Conservation (phyloP, 768 basidiomycete genomes). For the Vararia minispora region DNA sequence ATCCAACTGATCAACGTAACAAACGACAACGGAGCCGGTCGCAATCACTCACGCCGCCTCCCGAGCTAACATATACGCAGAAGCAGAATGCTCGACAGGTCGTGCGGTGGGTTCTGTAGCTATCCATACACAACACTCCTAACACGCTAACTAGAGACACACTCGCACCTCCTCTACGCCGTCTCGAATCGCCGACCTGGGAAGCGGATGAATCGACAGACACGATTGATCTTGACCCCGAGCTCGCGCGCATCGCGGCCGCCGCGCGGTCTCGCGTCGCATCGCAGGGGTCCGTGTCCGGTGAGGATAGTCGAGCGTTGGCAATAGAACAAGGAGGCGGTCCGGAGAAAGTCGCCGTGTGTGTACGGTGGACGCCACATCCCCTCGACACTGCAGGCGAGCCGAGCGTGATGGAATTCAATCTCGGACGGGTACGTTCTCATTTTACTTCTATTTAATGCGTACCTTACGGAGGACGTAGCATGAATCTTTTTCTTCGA, state of each 20-base stretch:
- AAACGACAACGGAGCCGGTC: conserved; percentile 48
- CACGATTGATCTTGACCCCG: conserved; percentile 43
- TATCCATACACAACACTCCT: conserved; percentile 7
- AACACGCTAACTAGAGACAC: background rate
- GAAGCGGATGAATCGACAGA: conserved; percentile 37
- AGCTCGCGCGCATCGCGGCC: conserved; percentile 47
- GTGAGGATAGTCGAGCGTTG: conserved; percentile 9
- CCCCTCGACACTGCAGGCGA: conserved; percentile 35
- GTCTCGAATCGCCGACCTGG: conserved; percentile 36
- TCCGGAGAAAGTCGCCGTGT: conserved; percentile 32
- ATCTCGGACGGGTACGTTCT: conserved; percentile 42
- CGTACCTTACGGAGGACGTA: conserved; percentile 17
- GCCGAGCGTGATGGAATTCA: conserved; percentile 37
- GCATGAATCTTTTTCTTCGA: conserved; percentile 51
- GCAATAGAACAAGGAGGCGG: conserved; percentile 22
- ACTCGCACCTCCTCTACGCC: too few species aligned
- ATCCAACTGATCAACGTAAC: too few species aligned
- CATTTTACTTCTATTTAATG: background rate
- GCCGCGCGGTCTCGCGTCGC: conserved; percentile 23
- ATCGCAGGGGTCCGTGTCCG: conserved; percentile 15
- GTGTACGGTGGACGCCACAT: conserved; percentile 57
- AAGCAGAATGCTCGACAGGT: conserved; percentile 46
- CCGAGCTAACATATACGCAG: conserved; percentile 41
- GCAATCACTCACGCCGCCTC: conserved; percentile 68
- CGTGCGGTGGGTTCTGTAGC: conserved; percentile 37